Base-by-base conservation (phyloP, 257 asterid genomes). In the Gardenia jasminoides region DNA sequence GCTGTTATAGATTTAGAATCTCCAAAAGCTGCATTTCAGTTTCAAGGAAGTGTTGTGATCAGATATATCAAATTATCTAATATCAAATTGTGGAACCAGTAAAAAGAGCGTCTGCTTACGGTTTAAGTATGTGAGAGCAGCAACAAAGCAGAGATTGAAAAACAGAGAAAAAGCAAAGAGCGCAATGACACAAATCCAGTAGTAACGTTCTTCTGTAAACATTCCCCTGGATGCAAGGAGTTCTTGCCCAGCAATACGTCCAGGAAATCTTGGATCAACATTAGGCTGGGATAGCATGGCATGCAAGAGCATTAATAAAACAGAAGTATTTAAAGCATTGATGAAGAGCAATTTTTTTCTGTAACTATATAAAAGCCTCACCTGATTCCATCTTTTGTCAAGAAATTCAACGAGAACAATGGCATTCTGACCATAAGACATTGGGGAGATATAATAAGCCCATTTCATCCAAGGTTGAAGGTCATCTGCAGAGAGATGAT, bases 351-450 rank as follows among this genome's bases (percentile, higher is more conserved):
- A 75, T 91, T 90, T 9, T 90, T 91, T 41, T 26, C 58, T 46
- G 33, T 52, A 44, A 70, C 30, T 46, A 72, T 58, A 36, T 76
- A 7, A 59, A 79, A 72, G 58, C 82, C 96, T 86, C 87, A 91
- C 98, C 74, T 92, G 59, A 78, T 94, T 89, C 98, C 98, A 93
- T 91, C 98, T 88, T 46, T 89, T 70, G 58, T 90, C 98, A 30
- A 93, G 86, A 81, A 93, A 93, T 85, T 93, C 98, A 41, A 90
- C 90, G 69, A 93, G 88, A 85, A 93, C 94, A 67, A 93, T 83
- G 59, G 98, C 98, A 79, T 91, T 93, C 84, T 91, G 97, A 70
- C 92, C 97, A 73, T 93, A 93, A 94, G 86, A 89, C 98, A 93
- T 90, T 65, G 97, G 98, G 78, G 98, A 91, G 46, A 87, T 24